Evolutionary conservation across 2,329 filamentous ascomycete species (phyloP).

Genomic region (Verticillium nonalfalfae): DNA sequence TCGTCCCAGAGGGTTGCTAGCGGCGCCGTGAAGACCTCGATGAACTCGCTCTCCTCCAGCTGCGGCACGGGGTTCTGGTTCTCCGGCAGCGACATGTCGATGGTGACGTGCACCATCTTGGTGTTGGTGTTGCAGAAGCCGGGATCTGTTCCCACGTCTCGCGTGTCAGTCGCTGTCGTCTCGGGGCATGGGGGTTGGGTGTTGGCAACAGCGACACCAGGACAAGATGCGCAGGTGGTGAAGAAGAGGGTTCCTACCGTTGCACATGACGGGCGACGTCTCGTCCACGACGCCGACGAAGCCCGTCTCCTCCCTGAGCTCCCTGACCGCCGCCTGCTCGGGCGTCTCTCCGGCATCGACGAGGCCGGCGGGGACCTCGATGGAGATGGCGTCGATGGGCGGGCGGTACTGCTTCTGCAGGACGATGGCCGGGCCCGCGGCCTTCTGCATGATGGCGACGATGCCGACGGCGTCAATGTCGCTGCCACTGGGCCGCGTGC

Average conservation of each 20-base stretch:
- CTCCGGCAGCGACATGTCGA: slow-evolving; percentile 62
- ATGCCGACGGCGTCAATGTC: slow-evolving; percentile 70
- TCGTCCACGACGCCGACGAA: slow-evolving; percentile 50
- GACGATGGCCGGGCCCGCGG: slow-evolving; percentile 47
- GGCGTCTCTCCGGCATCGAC: slow-evolving; percentile 56
- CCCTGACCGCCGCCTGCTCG: slow-evolving; percentile 55
- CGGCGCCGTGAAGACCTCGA: slow-evolving; percentile 69
- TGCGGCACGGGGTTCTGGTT: slow-evolving; percentile 65
- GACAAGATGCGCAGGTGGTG: too few relatives aligned
- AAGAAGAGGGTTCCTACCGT: slow-evolving; percentile 30
- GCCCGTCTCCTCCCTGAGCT: slow-evolving; percentile 62
- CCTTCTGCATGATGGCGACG: slow-evolving; percentile 57
- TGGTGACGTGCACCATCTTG: slow-evolving; percentile 64
- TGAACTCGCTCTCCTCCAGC: slow-evolving; percentile 76
- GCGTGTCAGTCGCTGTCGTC: not conserved
- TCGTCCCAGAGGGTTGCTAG: slow-evolving; percentile 58
- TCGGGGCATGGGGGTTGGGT: too few relatives aligned
- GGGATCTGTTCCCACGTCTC: slow-evolving; percentile 33
- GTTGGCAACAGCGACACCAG: too few relatives aligned
- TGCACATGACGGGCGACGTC: slow-evolving; percentile 61
- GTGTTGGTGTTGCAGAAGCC: slow-evolving; percentile 63
- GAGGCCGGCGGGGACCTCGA: slow-evolving; percentile 60
- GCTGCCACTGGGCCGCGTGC: slow-evolving; percentile 53
- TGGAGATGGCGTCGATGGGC: slow-evolving; percentile 50
- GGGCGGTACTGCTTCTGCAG: slow-evolving; percentile 64